A percentile compares a stretch with the other conserved stretches of the same genome.
Conservation (phyloP, 1,139 yeast species). For the Lodderomyces metapsilosis region DNA sequence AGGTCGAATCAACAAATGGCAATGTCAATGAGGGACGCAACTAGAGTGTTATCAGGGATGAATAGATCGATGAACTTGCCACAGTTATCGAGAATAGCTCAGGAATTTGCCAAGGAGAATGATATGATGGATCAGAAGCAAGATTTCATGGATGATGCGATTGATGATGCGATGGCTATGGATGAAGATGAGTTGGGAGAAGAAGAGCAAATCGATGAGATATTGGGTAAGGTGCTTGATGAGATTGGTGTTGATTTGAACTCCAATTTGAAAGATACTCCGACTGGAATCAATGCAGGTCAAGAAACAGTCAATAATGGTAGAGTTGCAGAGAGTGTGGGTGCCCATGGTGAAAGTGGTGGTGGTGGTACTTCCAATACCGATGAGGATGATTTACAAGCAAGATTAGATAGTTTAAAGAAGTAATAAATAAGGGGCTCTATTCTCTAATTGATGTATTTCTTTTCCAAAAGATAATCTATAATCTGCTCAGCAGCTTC, state of each 20-base stretch:
- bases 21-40: constrained; percentile 93
- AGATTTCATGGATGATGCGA: constrained; percentile 97
- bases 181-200: constrained; percentile 65
- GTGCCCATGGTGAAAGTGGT: constrained; percentile 15
- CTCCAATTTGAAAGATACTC: constrained; percentile 65
- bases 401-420: constrained; percentile 80
- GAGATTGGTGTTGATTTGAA: constrained; percentile 92
- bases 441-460: constrained; percentile 31
- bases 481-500: constrained; percentile 74
- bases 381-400: constrained; percentile 85
- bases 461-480: constrained; percentile 61
- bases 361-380: constrained; percentile 27
- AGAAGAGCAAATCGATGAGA: constrained; percentile 90
- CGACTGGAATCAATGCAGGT: constrained; percentile 45
- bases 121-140: constrained; percentile 98
- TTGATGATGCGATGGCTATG: constrained; percentile 92
- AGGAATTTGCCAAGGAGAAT: constrained; percentile 92
- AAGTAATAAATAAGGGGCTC: constrained; percentile 28
- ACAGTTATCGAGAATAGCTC: constrained; percentile 82
- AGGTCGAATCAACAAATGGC: constrained; percentile 96
- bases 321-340: constrained; percentile 51
- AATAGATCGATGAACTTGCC: constrained; percentile 89
- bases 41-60: constrained; percentile 80
- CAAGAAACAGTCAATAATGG: constrained; percentile 25
- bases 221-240: constrained; percentile 86